These are phyloP conservation scores for Paramecium biaurelia DNA, from an alignment of 73 alveolate species.

Conservation along the genomic window DNA sequence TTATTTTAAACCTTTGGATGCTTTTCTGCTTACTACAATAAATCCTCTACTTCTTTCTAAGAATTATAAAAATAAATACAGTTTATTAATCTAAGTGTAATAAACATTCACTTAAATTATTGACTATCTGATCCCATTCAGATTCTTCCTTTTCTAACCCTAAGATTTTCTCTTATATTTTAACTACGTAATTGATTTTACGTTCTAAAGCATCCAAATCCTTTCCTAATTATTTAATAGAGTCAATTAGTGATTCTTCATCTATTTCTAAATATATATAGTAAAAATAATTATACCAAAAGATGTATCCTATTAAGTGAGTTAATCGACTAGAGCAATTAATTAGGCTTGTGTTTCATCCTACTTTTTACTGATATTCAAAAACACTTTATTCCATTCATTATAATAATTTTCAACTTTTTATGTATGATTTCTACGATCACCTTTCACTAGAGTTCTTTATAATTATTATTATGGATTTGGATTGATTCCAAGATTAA, in stretches of 20 bases:
- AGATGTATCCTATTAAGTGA: background rate
- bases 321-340: background rate
- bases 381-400: background rate
- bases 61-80: background rate
- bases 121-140: background rate
- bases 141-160: background rate
- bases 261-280: background rate
- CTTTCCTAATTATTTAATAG: background rate
- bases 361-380: background rate
- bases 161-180: background rate
- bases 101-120: constrained; percentile 5
- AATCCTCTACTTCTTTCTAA: background rate
- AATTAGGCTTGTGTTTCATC: background rate
- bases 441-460: background rate
- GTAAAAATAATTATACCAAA: background rate
- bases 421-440: background rate
- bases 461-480: background rate
- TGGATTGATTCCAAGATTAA: background rate
- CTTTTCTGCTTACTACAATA: background rate
- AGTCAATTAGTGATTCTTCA: background rate
- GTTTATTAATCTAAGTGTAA: background rate
- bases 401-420: background rate
- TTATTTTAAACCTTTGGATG: background rate
- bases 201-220: background rate
- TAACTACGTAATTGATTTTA: background rate